Evolutionary conservation across 169 alveolate species (phyloP), one percentile per base, ranked within the genome.

Genomic region (Babesia divergens): DNA sequence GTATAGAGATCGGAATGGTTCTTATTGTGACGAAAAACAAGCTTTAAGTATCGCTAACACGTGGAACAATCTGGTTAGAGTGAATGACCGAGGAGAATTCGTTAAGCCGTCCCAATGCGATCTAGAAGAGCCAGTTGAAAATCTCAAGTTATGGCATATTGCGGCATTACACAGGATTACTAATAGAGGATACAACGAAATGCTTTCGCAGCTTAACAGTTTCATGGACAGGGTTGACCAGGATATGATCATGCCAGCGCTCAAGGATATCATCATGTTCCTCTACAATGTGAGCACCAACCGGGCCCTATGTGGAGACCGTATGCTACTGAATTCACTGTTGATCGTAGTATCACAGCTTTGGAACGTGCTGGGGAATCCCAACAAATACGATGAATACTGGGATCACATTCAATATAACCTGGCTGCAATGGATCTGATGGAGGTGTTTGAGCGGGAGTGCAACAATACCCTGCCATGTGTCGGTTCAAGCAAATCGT

Each of bases 141-240:
- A 71, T 14, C 26, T 76, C 40, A 76, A 76, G 35, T 43, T 76
- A 38, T 76, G 85, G 85, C 85, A 76, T 28, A 26, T 24, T 28
- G 82, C 40, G 2, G 60, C 65, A 1, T 20, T 70, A 3, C 18
- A 40, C 34, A 66, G 56, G 44, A 35, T 66, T 28, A 66, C 77
- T 14, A 26, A 18, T 2, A 1, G 16, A 1, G 77, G 67, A 6
- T 7, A 31, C 13, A 47, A 18, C 43, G 44, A 31, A 9, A 42
- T 59, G 66, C 24, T 28, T 34, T 20, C 14, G 18, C 34, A 18
- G 14, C 31, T 55, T 26, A 50, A 8, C 42, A n/a, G 1, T n/a
- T 72, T 72, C 42, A 56, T 18, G 59, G 60, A 43, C 26, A 32
- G 24, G 40, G 49, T 18, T 20, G 43, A 22, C 7, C 56, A 18